These are phyloP conservation scores for Coniochaeta sp. DNA, from an alignment of 2,329 filamentous ascomycete genomes.

Conservation along the genomic window DNA sequence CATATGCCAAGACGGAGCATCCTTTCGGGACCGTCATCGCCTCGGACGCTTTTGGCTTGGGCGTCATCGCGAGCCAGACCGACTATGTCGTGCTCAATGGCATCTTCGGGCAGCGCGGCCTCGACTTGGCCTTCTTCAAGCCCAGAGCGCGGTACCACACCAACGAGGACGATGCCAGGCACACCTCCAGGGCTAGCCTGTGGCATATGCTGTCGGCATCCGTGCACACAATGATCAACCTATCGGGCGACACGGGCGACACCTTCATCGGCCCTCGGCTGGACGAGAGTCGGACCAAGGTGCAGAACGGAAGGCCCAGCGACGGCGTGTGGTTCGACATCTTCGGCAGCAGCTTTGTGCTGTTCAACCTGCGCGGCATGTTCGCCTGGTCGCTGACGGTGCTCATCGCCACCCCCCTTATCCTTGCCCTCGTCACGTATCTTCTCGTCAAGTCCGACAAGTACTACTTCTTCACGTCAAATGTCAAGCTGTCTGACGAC, in stretches of 20 bases:
- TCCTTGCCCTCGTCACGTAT: slow-evolving; percentile 62
- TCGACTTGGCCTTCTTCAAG: slow-evolving; percentile 88
- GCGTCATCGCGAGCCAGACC: slow-evolving; percentile 76
- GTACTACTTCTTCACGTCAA: slow-evolving; percentile 77
- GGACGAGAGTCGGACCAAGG: slow-evolving; percentile 50
- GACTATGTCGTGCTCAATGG: slow-evolving; percentile 82
- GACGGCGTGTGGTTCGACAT: slow-evolving; percentile 90
- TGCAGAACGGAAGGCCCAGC: slow-evolving; percentile 58
- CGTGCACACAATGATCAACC: slow-evolving; percentile 62
- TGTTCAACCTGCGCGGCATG: slow-evolving; percentile 73
- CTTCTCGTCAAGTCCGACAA: slow-evolving; percentile 66
- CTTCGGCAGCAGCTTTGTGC: slow-evolving; percentile 70
- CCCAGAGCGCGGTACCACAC: slow-evolving; percentile 88
- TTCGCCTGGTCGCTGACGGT: slow-evolving; percentile 84
- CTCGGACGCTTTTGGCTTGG: slow-evolving; percentile 74
- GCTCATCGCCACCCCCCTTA: slow-evolving; percentile 70
- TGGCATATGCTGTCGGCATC: slow-evolving; percentile 96
- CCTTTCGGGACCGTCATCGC: slow-evolving; percentile 81
- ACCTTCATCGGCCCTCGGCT: slow-evolving; percentile 55
- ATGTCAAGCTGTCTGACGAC: slow-evolving; percentile 47
- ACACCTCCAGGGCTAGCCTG: slow-evolving; percentile 63
- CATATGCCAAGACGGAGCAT: slow-evolving; percentile 63
- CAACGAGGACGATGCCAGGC: slow-evolving; percentile 73
- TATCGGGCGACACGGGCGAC: slow-evolving; percentile 62
- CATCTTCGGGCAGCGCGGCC: slow-evolving; percentile 71